Conservation (phyloP, 495 filamentous ascomycete genomes). For the Aspergillus asperescens region DNA sequence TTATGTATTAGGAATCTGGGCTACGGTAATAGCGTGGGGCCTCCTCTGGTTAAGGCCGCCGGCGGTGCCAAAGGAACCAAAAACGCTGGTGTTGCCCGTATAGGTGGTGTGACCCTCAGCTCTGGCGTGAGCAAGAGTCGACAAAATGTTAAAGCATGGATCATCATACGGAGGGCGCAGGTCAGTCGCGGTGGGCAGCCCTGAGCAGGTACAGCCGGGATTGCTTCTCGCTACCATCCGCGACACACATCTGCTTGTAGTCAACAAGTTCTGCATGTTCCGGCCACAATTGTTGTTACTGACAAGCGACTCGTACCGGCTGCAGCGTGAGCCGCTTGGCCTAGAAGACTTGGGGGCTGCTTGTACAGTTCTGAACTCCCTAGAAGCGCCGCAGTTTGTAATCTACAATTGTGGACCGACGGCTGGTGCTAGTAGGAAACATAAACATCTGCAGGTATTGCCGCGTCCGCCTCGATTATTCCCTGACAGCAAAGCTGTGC, state of each 20-base stretch:
- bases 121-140: too few relatives aligned
- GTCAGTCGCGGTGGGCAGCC: too few relatives aligned
- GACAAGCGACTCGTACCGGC: constrained; percentile 32
- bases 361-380: constrained; percentile 15
- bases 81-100: too few relatives aligned
- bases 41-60: too few relatives aligned
- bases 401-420: constrained; percentile 36
- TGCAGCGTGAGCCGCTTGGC: constrained; percentile 28
- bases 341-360: constrained; percentile 18
- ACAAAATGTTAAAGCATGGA: too few relatives aligned
- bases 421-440: constrained; percentile 37
- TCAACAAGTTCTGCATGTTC: constrained; percentile 39
- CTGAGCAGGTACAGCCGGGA: too few relatives aligned
- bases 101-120: too few relatives aligned
- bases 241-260: constrained; percentile 30
- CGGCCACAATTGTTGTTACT: constrained; percentile 38
- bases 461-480: constrained; percentile 19
- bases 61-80: too few relatives aligned
- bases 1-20: too few relatives aligned
- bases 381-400: constrained; percentile 19
- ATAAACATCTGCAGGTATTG: constrained; percentile 43
- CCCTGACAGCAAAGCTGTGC: neutral
- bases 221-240: neutral
- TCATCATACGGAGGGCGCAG: too few relatives aligned
- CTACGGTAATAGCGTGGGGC: too few relatives aligned